Evolutionary conservation across 73 alveolate genomes (phyloP), one percentile per base, ranked within the genome.

Genomic region (Strombidium stylifer): DNA sequence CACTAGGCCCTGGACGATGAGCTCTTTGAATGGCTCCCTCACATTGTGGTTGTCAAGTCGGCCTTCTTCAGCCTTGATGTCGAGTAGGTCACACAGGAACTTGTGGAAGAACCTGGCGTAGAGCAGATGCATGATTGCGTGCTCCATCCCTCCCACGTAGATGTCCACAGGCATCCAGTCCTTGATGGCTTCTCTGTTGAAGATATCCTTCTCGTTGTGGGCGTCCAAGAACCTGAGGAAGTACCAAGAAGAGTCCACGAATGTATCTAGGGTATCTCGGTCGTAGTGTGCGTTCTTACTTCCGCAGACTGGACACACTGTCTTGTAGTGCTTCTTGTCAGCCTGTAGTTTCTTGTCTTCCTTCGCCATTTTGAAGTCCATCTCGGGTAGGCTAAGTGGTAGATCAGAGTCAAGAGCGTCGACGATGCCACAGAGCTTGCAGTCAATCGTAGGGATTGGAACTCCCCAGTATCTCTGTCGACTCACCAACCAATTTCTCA

Each of bases 401-500:
- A 84, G 72, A 21, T 56, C 18, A 0, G 36, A 45, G 23, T 60
- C 84, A 25, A 58, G 67, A 0, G 60, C 88, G 21, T 77, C 72
- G 5, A 54, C 77, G 23, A 40, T 69, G 1, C 94, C 89, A 39
- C 77, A 48, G n/a, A 34, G 41, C 14, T 52, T 48, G 32, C 85
- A 81, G 34, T 69, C 18, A 14, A 77, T 58, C 1, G 79, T 53
- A n/a, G 94, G 94, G n/a, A 84, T 70, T 40, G 94, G 94, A 15
- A 70, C 94, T 0, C 94, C 94, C 94, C 94, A 84, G 51, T 73
- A 79, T 41, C 94, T 58, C 36, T 84, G 69, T 10, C 92, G 31
- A 16, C 75, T 36, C 10, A 79, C 82, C 1, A 84, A 73, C 84
- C 89, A 79, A 40, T 79, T 91, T 31, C 82, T 55, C 36, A 84